Evolutionary conservation across 164 flowering plant genomes (phyloP).

Genomic region (Protea cynaroides): DNA sequence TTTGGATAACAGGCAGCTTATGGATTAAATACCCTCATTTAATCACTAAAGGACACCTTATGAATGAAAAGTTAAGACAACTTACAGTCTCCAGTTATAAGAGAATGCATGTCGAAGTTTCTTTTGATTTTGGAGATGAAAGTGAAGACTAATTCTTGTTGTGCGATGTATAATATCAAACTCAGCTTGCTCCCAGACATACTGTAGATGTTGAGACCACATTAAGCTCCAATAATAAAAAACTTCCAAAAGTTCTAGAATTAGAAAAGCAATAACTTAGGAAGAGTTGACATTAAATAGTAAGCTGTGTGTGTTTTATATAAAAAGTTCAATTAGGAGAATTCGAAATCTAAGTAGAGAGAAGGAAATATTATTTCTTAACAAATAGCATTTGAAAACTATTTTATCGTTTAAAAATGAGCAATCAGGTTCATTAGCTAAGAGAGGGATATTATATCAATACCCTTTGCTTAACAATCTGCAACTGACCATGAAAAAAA

Average conservation of each 20-base stretch:
- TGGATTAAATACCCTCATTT: background rate
- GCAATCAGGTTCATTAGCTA: no score
- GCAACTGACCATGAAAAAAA: no score
- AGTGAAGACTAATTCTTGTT: constrained; percentile 94
- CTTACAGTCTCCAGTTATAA: constrained; percentile 96
- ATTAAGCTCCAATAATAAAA: background rate
- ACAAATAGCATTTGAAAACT: no score
- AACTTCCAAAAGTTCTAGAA: no score
- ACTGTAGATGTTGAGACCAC: constrained; percentile 35
- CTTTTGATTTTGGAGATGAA: constrained; percentile 56
- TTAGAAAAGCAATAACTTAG: no score
- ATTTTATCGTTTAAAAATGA: no score
- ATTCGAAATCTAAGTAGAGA: background rate
- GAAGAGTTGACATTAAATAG: background rate
- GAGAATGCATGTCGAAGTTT: constrained; percentile 86
- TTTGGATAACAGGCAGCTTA: background rate
- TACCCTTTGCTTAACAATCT: no score
- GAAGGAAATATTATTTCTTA: no score
- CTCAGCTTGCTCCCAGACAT: constrained; percentile 93
- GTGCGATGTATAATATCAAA: constrained; percentile 76
- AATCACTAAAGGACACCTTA: background rate
- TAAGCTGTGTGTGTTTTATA: background rate
- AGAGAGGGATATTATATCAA: no score
- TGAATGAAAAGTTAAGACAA: constrained; percentile 5
- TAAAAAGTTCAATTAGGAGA: background rate